A percentile compares a stretch with the other conserved stretches of the same genome.
Evolutionary conservation across 768 basidiomycete genomes (phyloP).

Genomic region (Holtermanniella nyarrowii): DNA sequence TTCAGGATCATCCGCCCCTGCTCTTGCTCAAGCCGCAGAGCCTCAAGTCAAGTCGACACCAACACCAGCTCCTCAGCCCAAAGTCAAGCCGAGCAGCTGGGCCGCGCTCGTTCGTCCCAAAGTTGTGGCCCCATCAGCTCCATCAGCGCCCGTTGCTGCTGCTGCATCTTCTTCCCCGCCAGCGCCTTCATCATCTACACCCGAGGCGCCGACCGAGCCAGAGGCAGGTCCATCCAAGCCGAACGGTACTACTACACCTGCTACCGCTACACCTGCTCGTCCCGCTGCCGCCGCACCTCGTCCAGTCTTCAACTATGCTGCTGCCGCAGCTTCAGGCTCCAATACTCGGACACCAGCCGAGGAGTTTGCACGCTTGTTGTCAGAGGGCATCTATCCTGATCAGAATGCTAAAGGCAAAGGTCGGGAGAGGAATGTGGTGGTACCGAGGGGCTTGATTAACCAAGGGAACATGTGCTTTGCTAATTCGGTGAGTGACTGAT

Average conservation of each 20-base stretch:
- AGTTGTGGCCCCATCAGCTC: conserved; percentile 9
- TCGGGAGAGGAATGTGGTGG: conserved; percentile 9
- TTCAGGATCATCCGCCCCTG: background rate
- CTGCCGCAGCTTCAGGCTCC: conserved; percentile 24
- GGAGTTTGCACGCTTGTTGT: conserved; percentile 24
- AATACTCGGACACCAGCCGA: conserved; percentile 22
- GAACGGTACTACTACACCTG: background rate
- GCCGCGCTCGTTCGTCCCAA: conserved; percentile 23
- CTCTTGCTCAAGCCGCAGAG: background rate
- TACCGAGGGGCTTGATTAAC: conserved; percentile 69
- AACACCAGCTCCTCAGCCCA: conserved; percentile 4
- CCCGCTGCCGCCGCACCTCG: conserved; percentile 1
- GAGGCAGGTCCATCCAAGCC: conserved; percentile 15
- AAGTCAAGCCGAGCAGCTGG: conserved; percentile 27
- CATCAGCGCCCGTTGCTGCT: conserved; percentile 20
- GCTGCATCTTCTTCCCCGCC: conserved; percentile 16
- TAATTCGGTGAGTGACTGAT: conserved; percentile 54
- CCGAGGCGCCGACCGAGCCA: conserved; percentile 3
- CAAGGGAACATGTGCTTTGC: conserved; percentile 97
- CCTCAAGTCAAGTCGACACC: background rate
- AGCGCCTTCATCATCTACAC: conserved; percentile 4
- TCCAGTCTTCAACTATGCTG: conserved; percentile 25
- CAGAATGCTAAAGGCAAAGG: conserved; percentile 12
- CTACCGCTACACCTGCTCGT: background rate
- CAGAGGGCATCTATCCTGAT: conserved; percentile 15